Evolutionary conservation across 805 yeast genomes (phyloP).

Genomic region (Lipomyces oligophaga): DNA sequence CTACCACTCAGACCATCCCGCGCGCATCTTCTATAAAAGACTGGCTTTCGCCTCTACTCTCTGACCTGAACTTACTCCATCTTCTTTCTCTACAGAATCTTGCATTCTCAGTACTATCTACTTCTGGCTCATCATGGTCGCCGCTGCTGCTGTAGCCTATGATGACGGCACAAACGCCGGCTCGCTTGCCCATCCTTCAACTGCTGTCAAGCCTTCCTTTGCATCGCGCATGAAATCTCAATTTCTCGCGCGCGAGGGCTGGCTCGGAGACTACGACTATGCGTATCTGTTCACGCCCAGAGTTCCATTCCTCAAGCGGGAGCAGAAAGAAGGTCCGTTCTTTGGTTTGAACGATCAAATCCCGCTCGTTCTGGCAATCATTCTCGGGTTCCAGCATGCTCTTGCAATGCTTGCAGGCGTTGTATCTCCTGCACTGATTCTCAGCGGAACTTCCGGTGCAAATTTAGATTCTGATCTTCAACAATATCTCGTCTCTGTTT

Average conservation of each 20-base stretch:
- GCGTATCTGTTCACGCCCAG: conserved; percentile 74
- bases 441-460: conserved; percentile 52
- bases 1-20: too few relatives aligned
- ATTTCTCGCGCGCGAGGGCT: conserved; percentile 49
- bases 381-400: conserved; percentile 84
- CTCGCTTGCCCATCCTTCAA: conserved; percentile 11
- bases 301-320: conserved; percentile 58
- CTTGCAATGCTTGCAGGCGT: conserved; percentile 91
- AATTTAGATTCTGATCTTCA: conserved; percentile 48
- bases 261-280: conserved; percentile 86
- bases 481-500: conserved; percentile 67
- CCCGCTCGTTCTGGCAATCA: conserved; percentile 72
- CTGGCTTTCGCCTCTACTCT: too few relatives aligned
- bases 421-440: conserved; percentile 76
- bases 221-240: neutral
- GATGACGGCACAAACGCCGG: conserved; percentile 14
- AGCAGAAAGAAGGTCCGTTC: conserved; percentile 62
- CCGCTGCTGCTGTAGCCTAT: conserved; percentile 15
- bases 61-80: too few relatives aligned
- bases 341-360: conserved; percentile 75
- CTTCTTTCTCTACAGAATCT: too few relatives aligned
- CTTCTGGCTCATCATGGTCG: neutral
- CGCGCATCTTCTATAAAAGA: too few relatives aligned
- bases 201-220: conserved; percentile 7
- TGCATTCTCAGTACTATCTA: too few relatives aligned